Evolutionary conservation across 2,329 filamentous ascomycete species (phyloP), one percentile per base, ranked within the genome.

Genomic region (Fusarium humuli): DNA sequence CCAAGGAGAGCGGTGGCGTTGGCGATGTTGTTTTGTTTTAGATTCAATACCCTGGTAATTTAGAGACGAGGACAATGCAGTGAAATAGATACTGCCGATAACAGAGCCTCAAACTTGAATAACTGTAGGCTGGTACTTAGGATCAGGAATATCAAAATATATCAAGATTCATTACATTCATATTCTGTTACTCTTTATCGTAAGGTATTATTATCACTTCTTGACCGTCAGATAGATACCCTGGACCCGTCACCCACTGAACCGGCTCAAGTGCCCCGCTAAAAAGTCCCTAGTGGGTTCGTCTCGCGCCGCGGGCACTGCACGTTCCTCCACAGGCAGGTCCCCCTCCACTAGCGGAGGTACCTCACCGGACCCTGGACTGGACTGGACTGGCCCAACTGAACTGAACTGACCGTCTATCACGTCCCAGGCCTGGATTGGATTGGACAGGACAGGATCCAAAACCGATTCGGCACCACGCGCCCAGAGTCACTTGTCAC

Each of bases 1-100:
- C 49, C 47, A 50, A 22, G 32, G 49, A 61, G 32, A 41, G 54
- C 64, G 54, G 67, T 70, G 67, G 63, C 67, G 57, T 47, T 55
- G 67, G 30, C 47, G 42, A n/a, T 52, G 54, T 54, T 70, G 54
- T 68, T 69, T 70, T 71, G 68, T 69, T 69, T 71, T 61, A 69
- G 68, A 55, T 60, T 50, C 40, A 20, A 61, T 14, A 61, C 40
- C 61, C 53, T 53, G 47, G 54, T 46, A 23, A 25, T 49, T 40
- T 16, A 34, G 50, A 23, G 25, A 23, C 8, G 34, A 37, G 5
- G 52, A 27, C 23, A 37, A 18, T 41, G n/a, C 6, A 27, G 42
- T 11, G 18, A 49, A 22, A n/a, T 37, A 10, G 20, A 47, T 12
- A 6, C 10, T 60, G 13, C 25, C 40, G 20, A 22, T 46, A n/a